Evolutionary conservation across 768 basidiomycete species (phyloP).

Genomic region (Tulasnella sp.): DNA sequence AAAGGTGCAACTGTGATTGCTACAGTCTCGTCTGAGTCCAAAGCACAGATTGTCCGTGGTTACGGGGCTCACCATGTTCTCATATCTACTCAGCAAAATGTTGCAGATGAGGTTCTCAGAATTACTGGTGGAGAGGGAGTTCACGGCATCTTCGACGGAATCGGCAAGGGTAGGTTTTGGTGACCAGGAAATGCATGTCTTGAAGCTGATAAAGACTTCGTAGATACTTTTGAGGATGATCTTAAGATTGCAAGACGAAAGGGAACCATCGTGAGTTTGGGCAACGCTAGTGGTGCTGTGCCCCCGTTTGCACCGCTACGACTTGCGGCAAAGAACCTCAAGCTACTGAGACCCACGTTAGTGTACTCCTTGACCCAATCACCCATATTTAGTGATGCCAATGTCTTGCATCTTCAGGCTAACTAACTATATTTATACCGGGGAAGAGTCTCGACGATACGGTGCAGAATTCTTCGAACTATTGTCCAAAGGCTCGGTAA

Average conservation of each 20-base stretch:
- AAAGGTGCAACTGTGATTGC: conserved; percentile 85
- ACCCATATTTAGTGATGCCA: background rate
- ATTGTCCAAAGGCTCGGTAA: conserved; percentile 45
- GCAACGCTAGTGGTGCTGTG: conserved; percentile 82
- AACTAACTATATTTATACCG: conserved; percentile 55
- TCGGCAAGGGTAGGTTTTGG: conserved; percentile 88
- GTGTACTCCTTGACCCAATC: conserved; percentile 20
- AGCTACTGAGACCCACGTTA: conserved; percentile 61
- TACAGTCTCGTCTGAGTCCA: conserved; percentile 74
- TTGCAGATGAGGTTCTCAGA: conserved; percentile 56
- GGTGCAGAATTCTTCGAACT: conserved; percentile 48
- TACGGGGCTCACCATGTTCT: conserved; percentile 83
- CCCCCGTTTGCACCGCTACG: conserved; percentile 61
- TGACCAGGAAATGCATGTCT: background rate
- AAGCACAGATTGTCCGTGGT: conserved; percentile 63
- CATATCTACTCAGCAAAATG: conserved; percentile 60
- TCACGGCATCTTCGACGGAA: conserved; percentile 83
- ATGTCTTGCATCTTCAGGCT: conserved; percentile 34
- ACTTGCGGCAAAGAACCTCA: conserved; percentile 71
- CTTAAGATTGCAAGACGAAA: conserved; percentile 74
- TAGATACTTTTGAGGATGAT: conserved; percentile 54
- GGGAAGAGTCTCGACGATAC: conserved; percentile 61
- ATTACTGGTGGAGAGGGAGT: conserved; percentile 71
- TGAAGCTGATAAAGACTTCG: background rate
- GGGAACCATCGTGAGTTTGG: conserved; percentile 79